Base-by-base conservation (phyloP, 2,329 filamentous ascomycete species). In the Magnaporthiopsis poae region DNA sequence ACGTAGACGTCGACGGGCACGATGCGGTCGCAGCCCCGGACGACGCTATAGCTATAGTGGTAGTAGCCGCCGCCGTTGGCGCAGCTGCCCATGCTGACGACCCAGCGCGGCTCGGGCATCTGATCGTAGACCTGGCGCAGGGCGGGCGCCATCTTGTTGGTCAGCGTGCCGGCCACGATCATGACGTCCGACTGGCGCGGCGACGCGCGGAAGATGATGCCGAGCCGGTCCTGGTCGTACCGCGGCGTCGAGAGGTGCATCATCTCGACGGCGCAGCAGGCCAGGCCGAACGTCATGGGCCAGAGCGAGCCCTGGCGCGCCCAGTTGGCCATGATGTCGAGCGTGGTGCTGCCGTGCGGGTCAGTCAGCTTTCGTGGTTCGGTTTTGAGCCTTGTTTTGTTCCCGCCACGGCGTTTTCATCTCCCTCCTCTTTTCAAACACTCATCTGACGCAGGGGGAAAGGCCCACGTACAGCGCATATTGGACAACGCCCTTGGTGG, bases 61-160 rank as follows among this genome's bases (percentile, higher is more conserved):
- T 90, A 90, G 75, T 90, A 90, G 18, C 88, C 88, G 67, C 88
- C 88, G 29, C 88, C 87, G 73, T 90, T 90, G 33, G 88, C 87
- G 73, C 88, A 90, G 66, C 83, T 87, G 8, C 88, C 88, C 87
- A 90, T 90, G 71, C 84, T 88, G 70, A 90, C 85, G 29, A 82
- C 91, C 91, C 91, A 96, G 74, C 90, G 85, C 25, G 92, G 92
- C 39, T 96, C 92, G 36, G 92, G 91, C 92, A 96, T 96, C 82
- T 96, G 92, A 78, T 96, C 92, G 80, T 96, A 96, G 69, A 96
- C 89, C 80, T 95, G 91, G 77, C 92, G 85, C 74, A 96, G 81
- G 46, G 92, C 92, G 2, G 92, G 91, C 0, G 91, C 92, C 92
- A 96, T 96, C 83, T 96, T 96, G 84, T 96, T 96, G 72, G 91